Evolutionary conservation across 2,329 filamentous ascomycete species (phyloP).

Genomic region (Diatrype stigma): DNA sequence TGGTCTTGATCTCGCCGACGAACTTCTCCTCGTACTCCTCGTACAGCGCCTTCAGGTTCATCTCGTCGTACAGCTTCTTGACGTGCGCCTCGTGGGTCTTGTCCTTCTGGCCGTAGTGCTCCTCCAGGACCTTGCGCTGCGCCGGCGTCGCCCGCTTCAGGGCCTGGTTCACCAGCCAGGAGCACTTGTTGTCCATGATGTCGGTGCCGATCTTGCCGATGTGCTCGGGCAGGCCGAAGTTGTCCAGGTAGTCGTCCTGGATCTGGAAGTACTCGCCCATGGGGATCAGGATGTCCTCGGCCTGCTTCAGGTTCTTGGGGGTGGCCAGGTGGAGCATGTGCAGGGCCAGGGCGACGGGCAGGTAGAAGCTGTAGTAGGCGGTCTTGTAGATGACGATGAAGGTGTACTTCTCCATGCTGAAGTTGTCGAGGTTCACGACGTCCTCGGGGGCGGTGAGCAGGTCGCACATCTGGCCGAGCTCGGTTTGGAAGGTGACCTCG

Average conservation of each 20-base stretch:
- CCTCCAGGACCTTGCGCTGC: slow-evolving; percentile 82
- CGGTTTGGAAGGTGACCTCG: slow-evolving; percentile 88
- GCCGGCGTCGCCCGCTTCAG: slow-evolving; percentile 74
- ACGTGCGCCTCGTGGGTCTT: slow-evolving; percentile 74
- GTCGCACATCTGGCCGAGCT: slow-evolving; percentile 92
- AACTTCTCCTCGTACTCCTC: slow-evolving; percentile 84
- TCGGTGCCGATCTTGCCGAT: slow-evolving; percentile 99
- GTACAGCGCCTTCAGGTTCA: slow-evolving; percentile 80
- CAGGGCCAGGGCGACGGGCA: slow-evolving; percentile 88
- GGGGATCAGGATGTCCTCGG: slow-evolving; percentile 88
- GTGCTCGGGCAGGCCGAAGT: slow-evolving; percentile 85
- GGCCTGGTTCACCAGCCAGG: slow-evolving; percentile 95
- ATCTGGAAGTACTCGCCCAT: slow-evolving; percentile 99
- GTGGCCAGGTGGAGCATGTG: slow-evolving; percentile 82
- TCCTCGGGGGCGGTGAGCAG: slow-evolving; percentile 95
- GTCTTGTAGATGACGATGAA: slow-evolving; percentile 99
- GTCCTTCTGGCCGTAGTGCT: slow-evolving; percentile 94
- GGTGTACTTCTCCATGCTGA: slow-evolving; percentile 89
- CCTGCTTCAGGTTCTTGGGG: slow-evolving; percentile 81
- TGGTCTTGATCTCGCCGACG: slow-evolving; percentile 68
- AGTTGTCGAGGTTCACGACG: slow-evolving; percentile 87
- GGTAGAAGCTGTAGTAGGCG: slow-evolving; percentile 98
- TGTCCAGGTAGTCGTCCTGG: slow-evolving; percentile 98
- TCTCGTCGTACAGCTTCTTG: slow-evolving; percentile 83
- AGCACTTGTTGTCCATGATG: slow-evolving; percentile 99